Percentiles rank a stretch among this genome's conserved stretches.
Evolutionary conservation across 352 stramenopile genomes (phyloP).

Genomic region (Phytophthora europaea): DNA sequence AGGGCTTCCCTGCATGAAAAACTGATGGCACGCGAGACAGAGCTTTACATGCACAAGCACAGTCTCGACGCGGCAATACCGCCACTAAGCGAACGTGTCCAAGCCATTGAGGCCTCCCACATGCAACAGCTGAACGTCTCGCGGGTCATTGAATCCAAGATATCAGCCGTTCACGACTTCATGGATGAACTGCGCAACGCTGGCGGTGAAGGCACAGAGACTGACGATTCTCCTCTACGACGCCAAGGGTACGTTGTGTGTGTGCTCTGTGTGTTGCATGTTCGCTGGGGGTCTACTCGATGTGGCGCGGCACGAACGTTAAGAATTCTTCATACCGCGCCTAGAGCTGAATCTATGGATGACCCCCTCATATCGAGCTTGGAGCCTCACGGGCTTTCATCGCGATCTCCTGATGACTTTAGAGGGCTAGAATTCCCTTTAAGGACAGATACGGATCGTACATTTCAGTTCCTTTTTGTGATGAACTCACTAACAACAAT

Average conservation of each 20-base stretch:
- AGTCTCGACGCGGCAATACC: slow-evolving; percentile 34
- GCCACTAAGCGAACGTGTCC: slow-evolving; percentile 36
- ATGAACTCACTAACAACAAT: slow-evolving; percentile 10
- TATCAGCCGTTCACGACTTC: slow-evolving; percentile 69
- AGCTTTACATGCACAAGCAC: slow-evolving; percentile 51
- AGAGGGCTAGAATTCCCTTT: slow-evolving; percentile 83
- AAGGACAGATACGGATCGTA: slow-evolving; percentile 93
- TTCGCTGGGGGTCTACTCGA: slow-evolving; percentile 32
- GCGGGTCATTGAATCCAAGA: slow-evolving; percentile 62
- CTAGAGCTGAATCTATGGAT: slow-evolving; percentile 23
- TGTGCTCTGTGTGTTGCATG: slow-evolving; percentile 12
- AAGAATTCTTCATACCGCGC: slow-evolving; percentile 9
- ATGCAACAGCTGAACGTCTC: slow-evolving; percentile 40
- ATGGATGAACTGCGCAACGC: slow-evolving; percentile 65
- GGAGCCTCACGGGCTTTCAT: slow-evolving; percentile 10
- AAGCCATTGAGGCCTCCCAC: slow-evolving; percentile 51
- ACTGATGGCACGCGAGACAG: slow-evolving; percentile 55
- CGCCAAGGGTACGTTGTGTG: slow-evolving; percentile 51
- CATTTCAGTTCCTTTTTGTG: slow-evolving; percentile 29
- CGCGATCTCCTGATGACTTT: slow-evolving; percentile 91
- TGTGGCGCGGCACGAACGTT: slow-evolving; percentile 17
- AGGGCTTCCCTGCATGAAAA: slow-evolving; percentile 49
- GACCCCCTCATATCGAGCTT: slow-evolving; percentile 37
- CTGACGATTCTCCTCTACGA: slow-evolving; percentile 63
- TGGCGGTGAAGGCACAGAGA: slow-evolving; percentile 59